These are phyloP conservation scores for Evernia prunastri DNA, from an alignment of 495 filamentous ascomycete species.

Conservation along the genomic window DNA sequence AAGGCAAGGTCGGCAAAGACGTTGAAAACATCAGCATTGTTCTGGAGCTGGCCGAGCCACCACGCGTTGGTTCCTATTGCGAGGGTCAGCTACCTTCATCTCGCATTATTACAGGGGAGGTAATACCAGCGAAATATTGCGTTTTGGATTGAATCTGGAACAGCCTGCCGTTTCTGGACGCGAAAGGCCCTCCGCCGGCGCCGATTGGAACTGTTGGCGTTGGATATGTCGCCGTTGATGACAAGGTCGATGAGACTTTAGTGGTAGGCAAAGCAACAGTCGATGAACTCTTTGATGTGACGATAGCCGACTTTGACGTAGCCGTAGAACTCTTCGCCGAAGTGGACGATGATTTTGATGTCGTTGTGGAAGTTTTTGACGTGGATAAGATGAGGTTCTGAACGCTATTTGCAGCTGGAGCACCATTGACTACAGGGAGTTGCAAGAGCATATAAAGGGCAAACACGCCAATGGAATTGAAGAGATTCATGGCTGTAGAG, in stretches of 20 bases:
- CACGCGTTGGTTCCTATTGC: constrained; percentile 59
- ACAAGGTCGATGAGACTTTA: neutral
- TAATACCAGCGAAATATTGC: constrained; percentile 27
- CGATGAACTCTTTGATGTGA: neutral
- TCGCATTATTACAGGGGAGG: neutral
- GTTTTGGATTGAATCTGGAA: constrained; percentile 25
- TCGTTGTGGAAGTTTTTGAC: neutral
- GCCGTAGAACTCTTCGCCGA: constrained; percentile 2
- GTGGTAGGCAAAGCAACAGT: neutral
- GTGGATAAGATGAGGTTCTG: neutral
- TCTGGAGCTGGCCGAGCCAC: constrained; percentile 65
- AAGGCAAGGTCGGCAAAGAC: constrained; percentile 45
- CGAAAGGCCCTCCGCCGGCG: constrained; percentile 15
- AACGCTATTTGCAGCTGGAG: neutral
- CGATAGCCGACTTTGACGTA: constrained; percentile 1
- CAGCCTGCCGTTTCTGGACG: constrained; percentile 17
- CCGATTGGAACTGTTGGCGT: constrained; percentile 15
- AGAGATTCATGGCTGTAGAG: constrained; percentile 6
- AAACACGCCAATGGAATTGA: neutral
- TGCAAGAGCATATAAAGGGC: neutral
- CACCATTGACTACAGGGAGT: constrained; percentile 4
- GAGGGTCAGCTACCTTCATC: neutral
- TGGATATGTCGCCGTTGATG: constrained; percentile 11
- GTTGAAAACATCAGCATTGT: constrained; percentile 55
- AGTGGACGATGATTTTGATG: constrained; percentile 1